Conservation (phyloP, 176 grass and related monocot genomes). For the Ampelocalamus luodianensis region DNA sequence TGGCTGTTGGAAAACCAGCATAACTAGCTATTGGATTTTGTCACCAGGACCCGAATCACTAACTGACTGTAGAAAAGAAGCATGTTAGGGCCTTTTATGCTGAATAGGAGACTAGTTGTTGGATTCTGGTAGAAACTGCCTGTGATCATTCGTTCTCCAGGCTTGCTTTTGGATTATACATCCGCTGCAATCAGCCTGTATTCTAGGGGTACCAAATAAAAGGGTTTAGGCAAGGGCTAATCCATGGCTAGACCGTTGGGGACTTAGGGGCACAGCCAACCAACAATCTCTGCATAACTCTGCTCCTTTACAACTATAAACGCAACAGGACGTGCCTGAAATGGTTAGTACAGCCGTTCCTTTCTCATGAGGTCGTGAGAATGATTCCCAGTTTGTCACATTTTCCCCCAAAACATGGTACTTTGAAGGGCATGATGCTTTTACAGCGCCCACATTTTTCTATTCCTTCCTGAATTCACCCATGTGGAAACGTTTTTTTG, state of each 20-base stretch:
- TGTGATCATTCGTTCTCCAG: not conserved
- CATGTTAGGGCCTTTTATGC: not conserved
- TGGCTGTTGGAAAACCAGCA: not conserved
- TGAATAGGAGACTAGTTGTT: not conserved
- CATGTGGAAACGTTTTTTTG: not conserved
- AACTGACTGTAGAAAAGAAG: not conserved
- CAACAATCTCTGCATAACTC: not conserved
- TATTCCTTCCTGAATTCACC: not conserved
- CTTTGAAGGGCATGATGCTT: not conserved
- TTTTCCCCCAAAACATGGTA: not conserved
- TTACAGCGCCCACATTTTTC: not conserved
- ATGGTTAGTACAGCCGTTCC: too few relatives aligned
- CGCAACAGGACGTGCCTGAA: not conserved
- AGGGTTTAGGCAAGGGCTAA: too few relatives aligned
- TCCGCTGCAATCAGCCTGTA: not conserved
- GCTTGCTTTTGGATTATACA: not conserved
- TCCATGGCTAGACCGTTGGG: not conserved
- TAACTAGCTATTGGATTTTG: not conserved
- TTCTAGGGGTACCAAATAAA: too few relatives aligned
- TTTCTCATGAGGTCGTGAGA: not conserved
- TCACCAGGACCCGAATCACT: too few relatives aligned
- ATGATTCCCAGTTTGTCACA: not conserved
- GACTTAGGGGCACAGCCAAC: not conserved
- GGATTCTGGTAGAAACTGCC: not conserved
- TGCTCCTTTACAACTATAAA: not conserved